A percentile compares a stretch with the other conserved stretches of the same genome.
Evolutionary conservation across 176 grass and related monocot genomes (phyloP).

Genomic region (Carex pumila): DNA sequence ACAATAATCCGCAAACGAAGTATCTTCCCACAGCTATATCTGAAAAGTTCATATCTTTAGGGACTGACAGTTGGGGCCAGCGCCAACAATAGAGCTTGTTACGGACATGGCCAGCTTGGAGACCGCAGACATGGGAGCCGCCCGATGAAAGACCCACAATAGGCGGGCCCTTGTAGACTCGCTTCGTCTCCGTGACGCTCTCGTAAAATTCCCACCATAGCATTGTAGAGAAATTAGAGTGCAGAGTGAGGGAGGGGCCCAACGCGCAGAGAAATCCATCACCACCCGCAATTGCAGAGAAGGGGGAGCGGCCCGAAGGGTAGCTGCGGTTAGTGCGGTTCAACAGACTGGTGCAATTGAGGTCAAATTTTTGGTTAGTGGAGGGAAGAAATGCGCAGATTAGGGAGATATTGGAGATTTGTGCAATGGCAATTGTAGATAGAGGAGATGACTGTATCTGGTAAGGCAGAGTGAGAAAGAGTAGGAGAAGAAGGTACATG

Average conservation of each 20-base stretch:
- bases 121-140: conserved; percentile 59
- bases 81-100: conserved; percentile 68
- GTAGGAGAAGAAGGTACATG: background rate
- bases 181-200: conserved; percentile 23
- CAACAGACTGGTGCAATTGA: conserved; percentile 55
- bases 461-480: background rate
- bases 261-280: conserved; percentile 75
- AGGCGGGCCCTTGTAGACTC: conserved; percentile 57
- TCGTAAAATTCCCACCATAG: conserved; percentile 66
- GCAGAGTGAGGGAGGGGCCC: background rate
- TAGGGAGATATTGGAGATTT: conserved; percentile 29
- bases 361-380: conserved; percentile 17
- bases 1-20: conserved; percentile 62
- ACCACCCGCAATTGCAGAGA: conserved; percentile 55
- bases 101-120: conserved; percentile 19
- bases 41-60: conserved; percentile 6
- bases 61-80: conserved; percentile 40
- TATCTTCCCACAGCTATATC: conserved; percentile 55
- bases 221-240: conserved; percentile 38
- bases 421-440: conserved; percentile 60
- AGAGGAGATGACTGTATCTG: conserved; percentile 20
- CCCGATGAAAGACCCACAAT: conserved; percentile 44
- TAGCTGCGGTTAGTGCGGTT: conserved; percentile 29
- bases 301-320: conserved; percentile 40
- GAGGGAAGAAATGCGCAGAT: conserved; percentile 70